Evolutionary conservation across 2,329 filamentous ascomycete genomes (phyloP).

Genomic region (Pseudocercospora macadamiae): DNA sequence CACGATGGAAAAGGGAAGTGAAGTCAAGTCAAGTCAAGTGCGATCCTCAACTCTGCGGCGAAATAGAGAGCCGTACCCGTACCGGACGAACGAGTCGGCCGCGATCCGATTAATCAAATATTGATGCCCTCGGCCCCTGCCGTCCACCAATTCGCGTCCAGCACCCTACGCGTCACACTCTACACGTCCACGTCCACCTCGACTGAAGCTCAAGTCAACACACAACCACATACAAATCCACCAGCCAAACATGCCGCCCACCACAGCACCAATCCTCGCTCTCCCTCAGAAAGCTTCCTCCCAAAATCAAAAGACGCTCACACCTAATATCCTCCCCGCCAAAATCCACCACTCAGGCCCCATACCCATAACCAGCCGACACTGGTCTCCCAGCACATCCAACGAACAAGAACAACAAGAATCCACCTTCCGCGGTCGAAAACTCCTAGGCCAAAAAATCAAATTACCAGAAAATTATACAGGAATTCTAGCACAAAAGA

Average conservation of each 20-base stretch:
- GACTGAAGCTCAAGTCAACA: not conserved
- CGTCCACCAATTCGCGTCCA: too few species aligned
- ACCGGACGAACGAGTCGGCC: too few species aligned
- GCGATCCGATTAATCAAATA: too few species aligned
- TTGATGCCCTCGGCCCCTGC: too few species aligned
- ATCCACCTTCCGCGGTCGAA: slow-evolving; percentile 78
- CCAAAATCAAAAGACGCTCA: slow-evolving; percentile 45
- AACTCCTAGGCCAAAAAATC: slow-evolving; percentile 69
- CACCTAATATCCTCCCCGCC: slow-evolving; percentile 77
- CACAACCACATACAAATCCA: not conserved
- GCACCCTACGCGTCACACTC: too few species aligned
- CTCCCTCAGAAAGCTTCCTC: slow-evolving; percentile 40
- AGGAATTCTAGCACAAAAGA: slow-evolving; percentile 39
- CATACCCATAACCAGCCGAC: slow-evolving; percentile 64
- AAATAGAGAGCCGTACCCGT: too few species aligned
- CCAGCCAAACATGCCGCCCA: not conserved
- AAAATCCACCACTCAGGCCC: slow-evolving; percentile 77
- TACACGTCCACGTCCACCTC: too few species aligned
- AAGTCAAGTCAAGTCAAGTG: too few species aligned
- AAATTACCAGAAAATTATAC: slow-evolving; percentile 72
- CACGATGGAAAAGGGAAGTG: too few species aligned
- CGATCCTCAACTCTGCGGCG: too few species aligned
- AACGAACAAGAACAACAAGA: slow-evolving; percentile 35
- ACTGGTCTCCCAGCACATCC: slow-evolving; percentile 65
- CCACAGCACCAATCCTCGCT: slow-evolving; percentile 45